Evolutionary conservation across 2,329 filamentous ascomycete genomes (phyloP), one percentile per base, ranked within the genome.

Genomic region (Raffaelea deltoideospora): DNA sequence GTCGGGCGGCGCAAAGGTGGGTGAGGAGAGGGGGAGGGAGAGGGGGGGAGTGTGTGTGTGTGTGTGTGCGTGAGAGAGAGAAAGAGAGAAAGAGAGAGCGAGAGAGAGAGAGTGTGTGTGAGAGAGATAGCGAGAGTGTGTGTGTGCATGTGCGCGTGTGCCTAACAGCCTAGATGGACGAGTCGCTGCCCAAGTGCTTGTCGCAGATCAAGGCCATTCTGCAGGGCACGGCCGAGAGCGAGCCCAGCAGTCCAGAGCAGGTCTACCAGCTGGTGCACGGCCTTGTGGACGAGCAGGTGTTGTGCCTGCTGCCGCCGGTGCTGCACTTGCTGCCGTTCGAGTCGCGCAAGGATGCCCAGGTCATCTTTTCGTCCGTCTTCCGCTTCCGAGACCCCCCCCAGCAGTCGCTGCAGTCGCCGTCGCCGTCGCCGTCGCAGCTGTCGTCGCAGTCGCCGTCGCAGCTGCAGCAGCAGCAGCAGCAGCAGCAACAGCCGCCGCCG

Each of bases 291-390:
- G 86, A 95, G 60, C 86, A 94, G 55, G 68, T 98, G 8, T 75
- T 98, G 31, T 82, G 82, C 48, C 67, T 82, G 35, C 77, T 98
- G 40, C 85, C 88, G 17, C 69, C 78, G 42, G 80, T 80, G 52
- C 79, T 98, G 32, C 76, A 84, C 58, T 74, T 79, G 35, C 71
- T 98, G 5, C 86, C 88, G 1, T 98, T 98, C 63, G 90, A 98
- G 63, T 84, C 87, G 27, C 79, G 88, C 51, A 96, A 95, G 64
- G 88, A 95, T 53, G 83, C 84, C 11, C 88, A 95, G 55, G 83
- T 90, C 44, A 90, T 95, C 54, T 90, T 96, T 61, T 94, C 86
- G 29, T 90, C 88, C 56, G 81, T 92, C 47, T 85, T 95, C 54
- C 83, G 87, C 46, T 95, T 90, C 65, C 82, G 83, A 45, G 80